Conservation (phyloP, 345 rosid species). For the Eucalyptus shirleyi region DNA sequence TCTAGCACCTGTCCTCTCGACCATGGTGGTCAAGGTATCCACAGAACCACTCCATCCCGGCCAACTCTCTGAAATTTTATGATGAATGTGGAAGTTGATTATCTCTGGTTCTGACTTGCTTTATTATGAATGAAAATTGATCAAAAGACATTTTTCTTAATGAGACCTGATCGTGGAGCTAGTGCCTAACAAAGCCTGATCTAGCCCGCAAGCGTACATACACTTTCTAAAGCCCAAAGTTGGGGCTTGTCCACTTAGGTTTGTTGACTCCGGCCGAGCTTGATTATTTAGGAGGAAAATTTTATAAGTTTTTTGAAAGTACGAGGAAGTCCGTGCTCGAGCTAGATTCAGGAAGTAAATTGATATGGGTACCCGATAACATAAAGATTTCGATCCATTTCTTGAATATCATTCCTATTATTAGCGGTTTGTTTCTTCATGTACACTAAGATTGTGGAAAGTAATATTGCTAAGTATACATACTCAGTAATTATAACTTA, state of each 20-base stretch:
- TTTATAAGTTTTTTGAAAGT: background rate
- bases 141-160: background rate
- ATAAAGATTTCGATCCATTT: background rate
- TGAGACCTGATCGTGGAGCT: background rate
- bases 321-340: rapidly evolving
- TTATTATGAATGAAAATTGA: background rate
- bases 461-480: background rate
- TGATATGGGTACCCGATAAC: background rate
- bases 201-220: background rate
- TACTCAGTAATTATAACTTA: background rate
- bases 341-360: background rate
- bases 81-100: background rate
- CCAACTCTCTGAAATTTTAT: background rate
- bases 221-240: background rate
- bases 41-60: background rate
- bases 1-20: rapidly evolving
- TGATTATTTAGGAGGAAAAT: background rate
- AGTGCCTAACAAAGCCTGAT: background rate
- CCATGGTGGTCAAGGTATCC: background rate
- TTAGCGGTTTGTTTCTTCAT: background rate
- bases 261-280: background rate
- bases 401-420: background rate
- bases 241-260: background rate
- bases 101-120: background rate
- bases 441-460: background rate